Percentiles rank a stretch among this genome's conserved stretches.
Conservation (phyloP, 177 flowering plant genomes). For the Vitis hybrid region DNA sequence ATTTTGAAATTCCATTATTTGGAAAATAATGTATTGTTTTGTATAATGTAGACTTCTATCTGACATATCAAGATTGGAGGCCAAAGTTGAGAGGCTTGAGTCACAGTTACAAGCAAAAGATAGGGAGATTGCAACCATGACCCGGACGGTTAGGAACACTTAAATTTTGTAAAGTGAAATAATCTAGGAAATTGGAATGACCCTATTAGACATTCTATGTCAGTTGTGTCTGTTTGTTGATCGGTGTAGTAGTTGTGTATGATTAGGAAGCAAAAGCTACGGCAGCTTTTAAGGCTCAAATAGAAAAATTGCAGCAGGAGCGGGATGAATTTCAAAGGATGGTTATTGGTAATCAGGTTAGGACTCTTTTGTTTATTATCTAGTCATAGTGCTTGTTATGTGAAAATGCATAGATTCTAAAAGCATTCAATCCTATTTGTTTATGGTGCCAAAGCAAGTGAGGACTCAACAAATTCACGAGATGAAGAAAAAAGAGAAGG, state of each 20-base stretch:
- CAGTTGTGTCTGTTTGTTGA: background rate
- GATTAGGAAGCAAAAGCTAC: slow-evolving; percentile 87
- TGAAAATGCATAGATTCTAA: slow-evolving; percentile 4
- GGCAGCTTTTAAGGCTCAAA: slow-evolving; percentile 83
- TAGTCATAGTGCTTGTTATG: background rate
- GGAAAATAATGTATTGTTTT: background rate
- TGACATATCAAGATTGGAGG: slow-evolving; percentile 93
- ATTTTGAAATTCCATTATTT: background rate
- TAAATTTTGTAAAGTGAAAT: background rate
- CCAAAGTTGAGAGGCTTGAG: slow-evolving; percentile 96
- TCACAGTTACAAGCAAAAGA: slow-evolving; percentile 79
- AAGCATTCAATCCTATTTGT: background rate
- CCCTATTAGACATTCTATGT: background rate
- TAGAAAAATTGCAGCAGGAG: slow-evolving; percentile 95
- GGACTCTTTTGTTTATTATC: background rate
- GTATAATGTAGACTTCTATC: slow-evolving; percentile 52
- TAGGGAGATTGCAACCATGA: slow-evolving; percentile 92
- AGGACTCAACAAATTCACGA: slow-evolving; percentile 94
- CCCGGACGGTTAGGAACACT: slow-evolving; percentile 59
- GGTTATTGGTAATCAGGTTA: slow-evolving; percentile 98
- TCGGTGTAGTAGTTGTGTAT: slow-evolving; percentile 4
- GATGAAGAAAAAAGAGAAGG: slow-evolving; percentile 98
- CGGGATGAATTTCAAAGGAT: slow-evolving; percentile 96
- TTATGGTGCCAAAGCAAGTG: slow-evolving; percentile 69
- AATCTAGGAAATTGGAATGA: background rate